Conservation (phyloP, 2,329 filamentous ascomycete genomes). For the Epichloe hybrida region DNA sequence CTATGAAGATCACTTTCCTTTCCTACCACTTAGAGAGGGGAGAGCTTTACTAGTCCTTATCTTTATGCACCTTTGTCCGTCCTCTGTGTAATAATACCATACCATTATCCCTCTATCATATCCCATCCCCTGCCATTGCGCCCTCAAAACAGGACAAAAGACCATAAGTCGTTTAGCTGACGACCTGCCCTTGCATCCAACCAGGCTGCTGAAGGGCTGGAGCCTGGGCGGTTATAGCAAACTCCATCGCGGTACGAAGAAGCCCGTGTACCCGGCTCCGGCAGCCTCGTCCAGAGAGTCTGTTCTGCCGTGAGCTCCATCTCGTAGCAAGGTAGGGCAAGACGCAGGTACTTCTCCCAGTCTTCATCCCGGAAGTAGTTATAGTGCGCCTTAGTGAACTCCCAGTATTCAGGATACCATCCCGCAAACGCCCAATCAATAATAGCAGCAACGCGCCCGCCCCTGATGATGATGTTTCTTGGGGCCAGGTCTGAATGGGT, state of each 20-base stretch:
- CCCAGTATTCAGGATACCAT: slow-evolving; percentile 22
- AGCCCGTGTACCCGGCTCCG: slow-evolving; percentile 10
- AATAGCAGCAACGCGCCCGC: slow-evolving; percentile 14
- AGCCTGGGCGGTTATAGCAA: slow-evolving; percentile 5
- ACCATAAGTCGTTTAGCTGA: slow-evolving; percentile 10
- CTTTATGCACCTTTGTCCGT: too few relatives aligned
- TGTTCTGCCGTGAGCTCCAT: slow-evolving; percentile 13
- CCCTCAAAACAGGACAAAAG: slow-evolving; percentile 3
- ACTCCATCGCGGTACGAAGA: slow-evolving; percentile 7
- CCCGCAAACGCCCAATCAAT: slow-evolving; percentile 21
- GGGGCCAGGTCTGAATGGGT: slow-evolving; percentile 15
- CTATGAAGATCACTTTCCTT: too few relatives aligned
- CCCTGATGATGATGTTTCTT: slow-evolving; percentile 16
- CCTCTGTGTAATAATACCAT: too few relatives aligned
- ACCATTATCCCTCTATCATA: too few relatives aligned
- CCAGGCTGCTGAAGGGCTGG: slow-evolving; percentile 12
- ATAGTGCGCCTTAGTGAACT: slow-evolving; percentile 15
- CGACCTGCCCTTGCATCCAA: slow-evolving; percentile 10
- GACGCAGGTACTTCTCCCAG: slow-evolving; percentile 11
- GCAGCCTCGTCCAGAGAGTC: slow-evolving; percentile 10
- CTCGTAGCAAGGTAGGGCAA: slow-evolving; percentile 12
- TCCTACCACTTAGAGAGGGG: too few relatives aligned
- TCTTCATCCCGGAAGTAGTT: slow-evolving; percentile 7
- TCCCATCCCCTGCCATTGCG: neutral
- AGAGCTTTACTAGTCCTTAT: too few relatives aligned